phyloP scores from a whole-genome alignment of 1,284 basidiomycete genomes.

The Sporisorium graminicola region DNA sequence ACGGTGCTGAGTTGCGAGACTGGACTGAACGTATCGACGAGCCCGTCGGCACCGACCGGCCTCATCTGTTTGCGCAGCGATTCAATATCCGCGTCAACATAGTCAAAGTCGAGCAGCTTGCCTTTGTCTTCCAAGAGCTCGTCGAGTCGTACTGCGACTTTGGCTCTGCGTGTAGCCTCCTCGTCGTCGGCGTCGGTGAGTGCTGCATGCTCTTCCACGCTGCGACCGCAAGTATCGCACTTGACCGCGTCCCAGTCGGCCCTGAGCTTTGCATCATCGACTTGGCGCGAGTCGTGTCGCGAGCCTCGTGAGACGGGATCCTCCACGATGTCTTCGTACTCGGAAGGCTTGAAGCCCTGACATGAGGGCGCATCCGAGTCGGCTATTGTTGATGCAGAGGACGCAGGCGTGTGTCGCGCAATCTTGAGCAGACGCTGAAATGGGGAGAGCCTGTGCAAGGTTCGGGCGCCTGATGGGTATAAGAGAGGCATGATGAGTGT shows the following conservation, averaged over 20 bases:
- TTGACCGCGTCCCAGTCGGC: constrained; percentile 23
- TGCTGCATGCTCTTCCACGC: constrained; percentile 78
- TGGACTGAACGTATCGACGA: constrained; percentile 42
- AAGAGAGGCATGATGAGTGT: constrained; percentile 31
- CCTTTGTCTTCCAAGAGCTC: constrained; percentile 84
- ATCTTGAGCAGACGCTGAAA: constrained; percentile 46
- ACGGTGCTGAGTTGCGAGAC: constrained; percentile 46
- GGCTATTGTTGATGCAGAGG: background rate
- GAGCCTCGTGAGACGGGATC: constrained; percentile 30
- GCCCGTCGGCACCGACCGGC: constrained; percentile 43
- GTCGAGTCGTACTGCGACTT: constrained; percentile 84
- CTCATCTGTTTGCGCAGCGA: constrained; percentile 75
- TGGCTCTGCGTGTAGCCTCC: constrained; percentile 75
- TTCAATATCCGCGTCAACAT: constrained; percentile 78
- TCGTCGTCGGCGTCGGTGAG: constrained; percentile 68
- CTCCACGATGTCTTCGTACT: constrained; percentile 34
- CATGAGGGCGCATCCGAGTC: constrained; percentile 20
- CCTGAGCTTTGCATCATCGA: constrained; percentile 32
- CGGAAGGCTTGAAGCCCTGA: constrained; percentile 38
- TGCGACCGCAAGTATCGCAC: constrained; percentile 77
- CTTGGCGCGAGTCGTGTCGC: constrained; percentile 20
- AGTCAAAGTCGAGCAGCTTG: constrained; percentile 81
- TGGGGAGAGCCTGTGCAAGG: constrained; percentile 26
- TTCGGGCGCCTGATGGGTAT: constrained; percentile 41
- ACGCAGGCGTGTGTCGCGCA: constrained; percentile 38